Evolutionary conservation across 345 rosid genomes (phyloP).

Genomic region (Gossypium longicalyx): DNA sequence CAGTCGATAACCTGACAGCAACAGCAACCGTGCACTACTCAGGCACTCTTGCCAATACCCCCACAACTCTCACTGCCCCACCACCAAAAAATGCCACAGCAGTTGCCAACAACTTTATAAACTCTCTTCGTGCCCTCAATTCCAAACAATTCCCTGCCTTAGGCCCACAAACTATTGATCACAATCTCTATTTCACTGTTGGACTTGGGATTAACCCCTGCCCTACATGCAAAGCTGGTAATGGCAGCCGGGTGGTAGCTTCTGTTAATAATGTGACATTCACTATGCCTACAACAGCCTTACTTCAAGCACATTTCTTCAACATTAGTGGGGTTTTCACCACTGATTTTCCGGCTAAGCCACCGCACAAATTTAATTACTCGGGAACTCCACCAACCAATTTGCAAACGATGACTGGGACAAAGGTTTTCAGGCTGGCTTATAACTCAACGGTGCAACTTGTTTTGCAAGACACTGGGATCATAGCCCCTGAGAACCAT

Average conservation of each 20-base stretch:
- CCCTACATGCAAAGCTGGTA: slow-evolving; percentile 67
- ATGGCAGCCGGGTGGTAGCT: slow-evolving; percentile 74
- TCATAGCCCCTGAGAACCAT: slow-evolving; percentile 76
- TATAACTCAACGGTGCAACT: slow-evolving; percentile 76
- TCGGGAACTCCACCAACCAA: slow-evolving; percentile 57
- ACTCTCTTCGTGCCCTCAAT: slow-evolving; percentile 69
- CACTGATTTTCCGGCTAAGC: slow-evolving; percentile 71
- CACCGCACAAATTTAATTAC: slow-evolving; percentile 54
- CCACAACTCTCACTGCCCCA: slow-evolving; percentile 50
- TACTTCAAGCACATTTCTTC: slow-evolving; percentile 82
- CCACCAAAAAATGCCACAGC: slow-evolving; percentile 82
- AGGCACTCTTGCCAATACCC: slow-evolving; percentile 52
- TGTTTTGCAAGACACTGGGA: slow-evolving; percentile 80
- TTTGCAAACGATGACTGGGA: slow-evolving; percentile 41
- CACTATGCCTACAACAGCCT: slow-evolving; percentile 67
- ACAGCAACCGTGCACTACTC: slow-evolving; percentile 79
- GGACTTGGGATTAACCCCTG: slow-evolving; percentile 80
- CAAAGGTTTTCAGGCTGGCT: slow-evolving; percentile 55
- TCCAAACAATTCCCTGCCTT: slow-evolving; percentile 64
- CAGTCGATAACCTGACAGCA: slow-evolving; percentile 79
- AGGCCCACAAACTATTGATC: slow-evolving; percentile 69
- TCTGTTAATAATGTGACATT: slow-evolving; percentile 75
- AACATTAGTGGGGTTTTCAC: slow-evolving; percentile 79
- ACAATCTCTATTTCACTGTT: slow-evolving; percentile 62
- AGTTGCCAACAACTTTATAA: slow-evolving; percentile 47